phyloP scores from a whole-genome alignment of 345 rosid species.

The Brassica carinata region DNA sequence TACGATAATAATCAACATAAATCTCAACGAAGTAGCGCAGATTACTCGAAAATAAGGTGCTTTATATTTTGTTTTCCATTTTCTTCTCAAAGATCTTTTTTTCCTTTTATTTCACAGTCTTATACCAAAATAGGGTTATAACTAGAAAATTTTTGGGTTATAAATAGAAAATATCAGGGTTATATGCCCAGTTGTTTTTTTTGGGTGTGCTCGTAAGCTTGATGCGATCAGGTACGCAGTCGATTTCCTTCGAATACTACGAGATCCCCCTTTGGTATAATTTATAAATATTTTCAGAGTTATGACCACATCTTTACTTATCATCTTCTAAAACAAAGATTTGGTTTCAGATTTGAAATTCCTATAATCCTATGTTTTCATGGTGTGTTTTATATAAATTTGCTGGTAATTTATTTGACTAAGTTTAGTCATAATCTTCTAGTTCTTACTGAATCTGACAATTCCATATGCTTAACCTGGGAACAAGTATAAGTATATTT shows the following conservation, averaged over 20 bases:
- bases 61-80: not conserved
- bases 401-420: not conserved
- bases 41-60: not conserved
- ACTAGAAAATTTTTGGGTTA: not conserved
- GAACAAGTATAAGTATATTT: not conserved
- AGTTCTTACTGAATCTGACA: not conserved
- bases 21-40: too few relatives aligned
- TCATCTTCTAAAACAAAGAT: not conserved
- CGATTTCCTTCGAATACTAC: not conserved
- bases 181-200: not conserved
- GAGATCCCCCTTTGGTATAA: not conserved
- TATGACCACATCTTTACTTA: too few relatives aligned
- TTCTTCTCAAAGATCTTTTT: not conserved
- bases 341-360: not conserved
- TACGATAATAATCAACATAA: too few relatives aligned
- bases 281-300: not conserved
- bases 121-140: not conserved
- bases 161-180: not conserved
- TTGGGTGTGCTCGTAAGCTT: not conserved
- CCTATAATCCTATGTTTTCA: not conserved
- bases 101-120: not conserved
- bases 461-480: not conserved
- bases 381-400: not conserved
- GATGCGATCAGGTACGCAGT: not conserved
- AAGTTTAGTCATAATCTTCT: not conserved